Conservation (phyloP, 225 moss, liverwort and hornwort species). For the Physcomitrellopsis africana region DNA sequence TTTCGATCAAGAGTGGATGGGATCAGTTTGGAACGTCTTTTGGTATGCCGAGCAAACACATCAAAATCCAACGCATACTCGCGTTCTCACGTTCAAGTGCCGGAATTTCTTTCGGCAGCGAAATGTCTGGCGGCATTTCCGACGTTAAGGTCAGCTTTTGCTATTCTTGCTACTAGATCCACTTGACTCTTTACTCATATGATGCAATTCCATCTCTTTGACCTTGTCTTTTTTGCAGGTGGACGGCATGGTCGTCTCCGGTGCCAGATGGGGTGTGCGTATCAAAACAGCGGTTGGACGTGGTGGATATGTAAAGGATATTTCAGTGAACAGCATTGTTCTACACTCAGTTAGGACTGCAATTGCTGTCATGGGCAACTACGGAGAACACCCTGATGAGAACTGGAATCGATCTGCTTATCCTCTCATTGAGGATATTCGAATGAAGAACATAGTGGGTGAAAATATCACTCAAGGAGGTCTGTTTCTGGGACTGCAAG, state of each 20-base stretch:
- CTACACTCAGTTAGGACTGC: constrained; percentile 51
- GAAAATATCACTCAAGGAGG: constrained; percentile 62
- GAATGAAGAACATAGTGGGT: constrained; percentile 47
- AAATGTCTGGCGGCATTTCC: constrained; percentile 94
- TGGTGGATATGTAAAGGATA: constrained; percentile 53
- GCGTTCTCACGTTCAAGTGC: constrained; percentile 60
- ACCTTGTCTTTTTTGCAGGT: constrained; percentile 35
- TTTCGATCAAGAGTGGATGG: constrained; percentile 96
- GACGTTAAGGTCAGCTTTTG: constrained; percentile 53
- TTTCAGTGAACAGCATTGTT: constrained; percentile 43
- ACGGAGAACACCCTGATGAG: constrained; percentile 59
- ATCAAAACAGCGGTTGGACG: constrained; percentile 59
- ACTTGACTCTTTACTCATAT: background rate
- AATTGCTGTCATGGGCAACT: constrained; percentile 51
- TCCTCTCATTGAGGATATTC: constrained; percentile 47
- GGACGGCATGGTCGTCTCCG: constrained; percentile 50
- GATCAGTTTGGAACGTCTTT: constrained; percentile 80
- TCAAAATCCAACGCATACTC: constrained; percentile 59
- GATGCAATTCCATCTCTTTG: constrained; percentile 12
- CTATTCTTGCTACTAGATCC: background rate
- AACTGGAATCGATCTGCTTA: constrained; percentile 53
- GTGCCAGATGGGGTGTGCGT: constrained; percentile 58
- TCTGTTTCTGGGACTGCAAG: constrained; percentile 39
- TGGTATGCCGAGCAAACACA: constrained; percentile 74
- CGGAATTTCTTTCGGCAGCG: constrained; percentile 87